Evolutionary conservation across 2,329 filamentous ascomycete genomes (phyloP).

Genomic region (Pseudogymnoascus sp.): DNA sequence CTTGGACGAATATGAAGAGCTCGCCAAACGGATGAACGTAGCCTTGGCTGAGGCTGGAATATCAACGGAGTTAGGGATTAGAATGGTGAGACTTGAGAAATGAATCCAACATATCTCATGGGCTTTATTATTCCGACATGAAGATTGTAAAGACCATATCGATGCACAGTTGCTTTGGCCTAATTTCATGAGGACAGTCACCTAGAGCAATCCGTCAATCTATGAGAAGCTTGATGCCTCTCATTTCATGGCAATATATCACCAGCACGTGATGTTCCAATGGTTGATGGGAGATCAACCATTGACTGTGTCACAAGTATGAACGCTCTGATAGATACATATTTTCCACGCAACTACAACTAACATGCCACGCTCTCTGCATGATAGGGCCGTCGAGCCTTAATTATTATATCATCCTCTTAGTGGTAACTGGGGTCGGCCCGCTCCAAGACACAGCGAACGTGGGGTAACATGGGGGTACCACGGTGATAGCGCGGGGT

Average conservation of each 20-base stretch:
- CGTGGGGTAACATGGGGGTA: slow-evolving; percentile 9
- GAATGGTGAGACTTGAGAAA: background rate
- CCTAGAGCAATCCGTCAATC: no score
- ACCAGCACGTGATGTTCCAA: background rate
- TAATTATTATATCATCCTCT: slow-evolving; percentile 9
- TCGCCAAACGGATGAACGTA: background rate
- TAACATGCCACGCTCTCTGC: background rate
- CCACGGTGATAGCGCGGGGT: background rate
- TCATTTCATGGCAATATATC: background rate
- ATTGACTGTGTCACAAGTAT: background rate
- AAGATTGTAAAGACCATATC: background rate
- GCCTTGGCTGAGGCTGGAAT: background rate
- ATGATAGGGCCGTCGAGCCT: slow-evolving; percentile 1
- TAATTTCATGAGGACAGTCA: background rate
- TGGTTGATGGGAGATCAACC: background rate
- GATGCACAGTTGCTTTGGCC: background rate
- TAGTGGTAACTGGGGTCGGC: slow-evolving; percentile 6
- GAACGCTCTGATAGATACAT: background rate
- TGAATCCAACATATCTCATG: background rate
- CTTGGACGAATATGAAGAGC: background rate
- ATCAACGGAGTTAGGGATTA: background rate
- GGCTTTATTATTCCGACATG: background rate
- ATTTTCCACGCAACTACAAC: background rate
- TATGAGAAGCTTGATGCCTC: background rate
- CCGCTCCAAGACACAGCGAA: background rate